Evolutionary conservation across 148 eudicot genomes (phyloP), one percentile per base, ranked within the genome.

Genomic region (Gaultheria prostrata): DNA sequence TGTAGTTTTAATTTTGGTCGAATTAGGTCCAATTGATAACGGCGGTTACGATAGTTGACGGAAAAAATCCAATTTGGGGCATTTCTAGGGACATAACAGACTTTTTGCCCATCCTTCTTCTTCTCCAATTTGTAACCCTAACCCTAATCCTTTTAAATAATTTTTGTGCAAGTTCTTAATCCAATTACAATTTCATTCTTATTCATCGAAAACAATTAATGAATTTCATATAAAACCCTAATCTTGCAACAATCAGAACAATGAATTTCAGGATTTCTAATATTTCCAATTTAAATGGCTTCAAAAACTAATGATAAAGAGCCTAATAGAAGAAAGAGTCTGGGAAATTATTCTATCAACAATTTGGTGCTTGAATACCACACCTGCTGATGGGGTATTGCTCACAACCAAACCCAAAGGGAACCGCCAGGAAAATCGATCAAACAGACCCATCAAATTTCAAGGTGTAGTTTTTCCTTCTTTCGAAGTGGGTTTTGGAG

Each of bases 401-500:
- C 15, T 33, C 72, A 67, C 39, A 28, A 13, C 72, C 43, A 39
- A 0, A 39, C 43, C 43, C 6, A 39, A 39, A 39, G 6, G 43
- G 6, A 39, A 39, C 43, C 43, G 0, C 43, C 3, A 35, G 39
- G 0, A 35, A 5, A 35, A 39, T 39, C 5, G 76, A 63, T 67
- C 26, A 76, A 61, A 65, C 8, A n/a, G n/a, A n/a, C n/a, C 54
- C 24, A 67, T 67, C 72, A 28, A 67, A 67, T 67, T 14, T 53
- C 79, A 17, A 59, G 12, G 74, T 79, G 76, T 15, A 63, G 0
- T 24, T 21, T 17, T 39, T 45, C 15, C 3, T 50, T 56, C 32
- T 78, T 53, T 33, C 79, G 65, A 59, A 73, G 65, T 82, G 85
- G 85, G 82, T 82, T 21, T 67, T 73, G 12, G 33, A 57, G 83